Conservation (phyloP, 1,284 basidiomycete genomes). For the Sporisorium scitamineum region DNA sequence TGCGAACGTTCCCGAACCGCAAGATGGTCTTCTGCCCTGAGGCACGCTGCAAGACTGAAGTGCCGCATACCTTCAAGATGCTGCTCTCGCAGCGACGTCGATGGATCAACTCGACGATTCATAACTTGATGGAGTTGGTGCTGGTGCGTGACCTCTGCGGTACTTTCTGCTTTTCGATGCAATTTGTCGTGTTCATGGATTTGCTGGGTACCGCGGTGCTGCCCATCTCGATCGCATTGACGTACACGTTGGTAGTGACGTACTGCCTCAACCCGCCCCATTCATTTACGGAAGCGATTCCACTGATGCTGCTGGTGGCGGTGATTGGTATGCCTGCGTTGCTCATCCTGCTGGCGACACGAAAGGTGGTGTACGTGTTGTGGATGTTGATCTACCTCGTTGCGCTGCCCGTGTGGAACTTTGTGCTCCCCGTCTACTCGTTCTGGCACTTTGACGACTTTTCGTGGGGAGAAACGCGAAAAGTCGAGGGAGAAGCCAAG, state of each 20-base stretch:
- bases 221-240: constrained; percentile 92
- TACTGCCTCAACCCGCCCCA: constrained; percentile 83
- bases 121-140: constrained; percentile 99
- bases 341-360: constrained; percentile 90
- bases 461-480: constrained; percentile 98
- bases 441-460: constrained; percentile 99
- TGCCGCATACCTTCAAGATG: constrained; percentile 92
- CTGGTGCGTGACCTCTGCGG: constrained; percentile 89
- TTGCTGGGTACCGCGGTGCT: constrained; percentile 93
- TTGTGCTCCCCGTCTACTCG: constrained; percentile 83
- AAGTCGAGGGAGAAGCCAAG: constrained; percentile 77
- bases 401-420: constrained; percentile 73
- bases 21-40: constrained; percentile 99
- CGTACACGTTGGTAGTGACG: constrained; percentile 86
- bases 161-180: constrained; percentile 75
- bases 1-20: constrained; percentile 91
- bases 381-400: constrained; percentile 97
- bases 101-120: constrained; percentile 99
- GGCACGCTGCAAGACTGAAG: constrained; percentile 92
- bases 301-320: constrained; percentile 85
- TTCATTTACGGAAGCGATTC: constrained; percentile 91
- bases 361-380: constrained; percentile 93
- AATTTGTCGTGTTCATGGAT: constrained; percentile 97
- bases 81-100: constrained; percentile 95
- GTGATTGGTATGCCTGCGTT: constrained; percentile 94